Evolutionary conservation across 805 yeast species (phyloP).

Genomic region (Saccharomycopsis sp.): DNA sequence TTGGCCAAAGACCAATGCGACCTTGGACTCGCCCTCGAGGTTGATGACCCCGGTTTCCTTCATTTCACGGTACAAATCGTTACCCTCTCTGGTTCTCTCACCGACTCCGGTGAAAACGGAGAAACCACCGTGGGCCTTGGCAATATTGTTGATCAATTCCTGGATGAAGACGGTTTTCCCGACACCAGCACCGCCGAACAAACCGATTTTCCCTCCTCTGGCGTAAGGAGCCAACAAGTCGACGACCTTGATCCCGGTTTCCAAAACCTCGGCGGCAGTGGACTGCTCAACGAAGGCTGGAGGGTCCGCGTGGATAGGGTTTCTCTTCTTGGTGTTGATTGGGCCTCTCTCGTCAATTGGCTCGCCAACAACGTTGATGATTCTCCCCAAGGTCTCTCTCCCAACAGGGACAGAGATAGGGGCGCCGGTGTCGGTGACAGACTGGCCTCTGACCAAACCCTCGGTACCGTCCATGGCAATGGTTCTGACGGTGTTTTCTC

Average conservation of each 20-base stretch:
- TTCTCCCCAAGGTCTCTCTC: constrained; percentile 98
- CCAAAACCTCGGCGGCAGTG: constrained; percentile 95
- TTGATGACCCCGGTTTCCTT: constrained; percentile 99
- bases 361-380: constrained; percentile 97
- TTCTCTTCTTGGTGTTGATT: constrained; percentile 81
- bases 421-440: constrained; percentile 90
- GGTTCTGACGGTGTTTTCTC: constrained; percentile 99
- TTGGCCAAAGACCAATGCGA: constrained; percentile 98
- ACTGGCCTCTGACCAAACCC: constrained; percentile 97
- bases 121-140: constrained; percentile 99
- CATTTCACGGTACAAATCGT: constrained; percentile 99
- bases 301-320: constrained; percentile 99
- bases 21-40: constrained; percentile 99
- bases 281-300: constrained; percentile 96
- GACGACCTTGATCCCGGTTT: constrained; percentile 99
- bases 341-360: constrained; percentile 99
- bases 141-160: constrained; percentile 99
- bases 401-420: constrained; percentile 99
- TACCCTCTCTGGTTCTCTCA: constrained; percentile 99
- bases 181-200: constrained; percentile 99
- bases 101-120: constrained; percentile 99
- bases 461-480: constrained; percentile 99
- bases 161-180: constrained; percentile 99
- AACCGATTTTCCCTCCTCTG: constrained; percentile 99
- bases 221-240: constrained; percentile 99